Percentiles rank a stretch among this genome's conserved stretches.
Conservation (phyloP, 2,329 filamentous ascomycete genomes). For the Fusarium sp. region DNA sequence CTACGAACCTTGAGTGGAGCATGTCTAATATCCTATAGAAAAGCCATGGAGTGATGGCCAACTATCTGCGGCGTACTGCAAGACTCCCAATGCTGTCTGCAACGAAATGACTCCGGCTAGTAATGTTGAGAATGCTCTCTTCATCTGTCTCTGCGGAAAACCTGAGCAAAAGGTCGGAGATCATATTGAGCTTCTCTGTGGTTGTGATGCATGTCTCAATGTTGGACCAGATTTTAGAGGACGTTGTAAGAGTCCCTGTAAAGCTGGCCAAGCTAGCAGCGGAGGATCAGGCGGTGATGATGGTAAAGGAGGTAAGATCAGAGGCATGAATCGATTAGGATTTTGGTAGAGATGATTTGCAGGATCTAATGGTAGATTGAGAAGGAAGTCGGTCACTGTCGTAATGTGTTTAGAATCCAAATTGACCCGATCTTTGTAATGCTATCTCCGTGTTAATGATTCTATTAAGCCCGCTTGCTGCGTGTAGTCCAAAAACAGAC, state of each 20-base stretch:
- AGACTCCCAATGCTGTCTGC: conserved; percentile 52
- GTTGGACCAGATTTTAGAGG: conserved; percentile 54
- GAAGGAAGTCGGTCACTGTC: conserved; percentile 2
- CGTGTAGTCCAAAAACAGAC: background rate
- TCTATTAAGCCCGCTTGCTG: background rate
- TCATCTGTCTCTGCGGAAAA: conserved; percentile 54
- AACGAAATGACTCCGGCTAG: conserved; percentile 46
- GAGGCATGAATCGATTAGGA: conserved; percentile 9
- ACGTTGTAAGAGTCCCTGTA: conserved; percentile 53
- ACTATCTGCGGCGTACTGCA: conserved; percentile 52
- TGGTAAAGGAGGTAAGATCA: background rate
- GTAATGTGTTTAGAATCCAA: conserved; percentile 4
- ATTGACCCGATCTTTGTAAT: conserved; percentile 6
- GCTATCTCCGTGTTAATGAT: too few relatives aligned
- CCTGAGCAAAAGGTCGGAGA: conserved; percentile 49
- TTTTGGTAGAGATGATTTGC: conserved; percentile 18
- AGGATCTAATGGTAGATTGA: background rate
- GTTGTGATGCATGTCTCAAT: conserved; percentile 55
- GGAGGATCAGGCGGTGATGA: background rate
- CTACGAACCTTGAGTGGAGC: rapidly evolving
- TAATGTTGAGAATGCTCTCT: conserved; percentile 50
- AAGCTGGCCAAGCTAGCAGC: conserved; percentile 25
- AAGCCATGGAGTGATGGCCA: conserved; percentile 51
- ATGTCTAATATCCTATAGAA: conserved; percentile 35
- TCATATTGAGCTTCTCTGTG: conserved; percentile 53